phyloP scores from a whole-genome alignment of 768 basidiomycete genomes.

The Russula virescens region DNA sequence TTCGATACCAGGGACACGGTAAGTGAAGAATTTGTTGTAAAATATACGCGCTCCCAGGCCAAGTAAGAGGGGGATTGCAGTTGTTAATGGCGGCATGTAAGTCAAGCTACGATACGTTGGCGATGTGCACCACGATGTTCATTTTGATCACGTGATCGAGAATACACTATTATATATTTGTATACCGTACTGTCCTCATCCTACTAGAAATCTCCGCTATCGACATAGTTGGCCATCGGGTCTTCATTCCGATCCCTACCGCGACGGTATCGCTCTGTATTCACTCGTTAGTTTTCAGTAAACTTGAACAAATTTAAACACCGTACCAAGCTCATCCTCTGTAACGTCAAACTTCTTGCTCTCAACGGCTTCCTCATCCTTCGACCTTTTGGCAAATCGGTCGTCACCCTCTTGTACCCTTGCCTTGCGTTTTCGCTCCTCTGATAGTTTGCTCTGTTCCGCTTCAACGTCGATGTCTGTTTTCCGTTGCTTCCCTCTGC shows the following conservation, averaged over 20 bases:
- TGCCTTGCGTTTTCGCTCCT: conserved; percentile 31
- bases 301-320: conserved; percentile 9
- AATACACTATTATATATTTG: no score
- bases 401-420: conserved; percentile 47
- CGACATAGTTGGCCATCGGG: conserved; percentile 91
- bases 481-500: conserved; percentile 27
- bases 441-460: conserved; percentile 23
- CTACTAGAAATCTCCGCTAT: conserved; percentile 40
- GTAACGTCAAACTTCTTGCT: conserved; percentile 75
- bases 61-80: conserved; percentile 63
- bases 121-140: conserved; percentile 4
- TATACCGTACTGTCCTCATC: no score
- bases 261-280: conserved; percentile 88
- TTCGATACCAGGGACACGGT: conserved; percentile 41
- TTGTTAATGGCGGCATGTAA: conserved; percentile 40
- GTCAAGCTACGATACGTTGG: no score
- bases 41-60: conserved; percentile 70
- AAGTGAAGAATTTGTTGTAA: conserved; percentile 50
- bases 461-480: conserved; percentile 21
- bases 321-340: conserved; percentile 79
- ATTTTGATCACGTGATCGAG: conserved; percentile 23
- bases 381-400: conserved; percentile 69
- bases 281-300: conserved; percentile 22
- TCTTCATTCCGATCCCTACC: conserved; percentile 67
- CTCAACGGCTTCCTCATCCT: conserved; percentile 78